Evolutionary conservation across 371 early-diverging fungal genomes (phyloP).

Genomic region (Funneliformis caledonium): DNA sequence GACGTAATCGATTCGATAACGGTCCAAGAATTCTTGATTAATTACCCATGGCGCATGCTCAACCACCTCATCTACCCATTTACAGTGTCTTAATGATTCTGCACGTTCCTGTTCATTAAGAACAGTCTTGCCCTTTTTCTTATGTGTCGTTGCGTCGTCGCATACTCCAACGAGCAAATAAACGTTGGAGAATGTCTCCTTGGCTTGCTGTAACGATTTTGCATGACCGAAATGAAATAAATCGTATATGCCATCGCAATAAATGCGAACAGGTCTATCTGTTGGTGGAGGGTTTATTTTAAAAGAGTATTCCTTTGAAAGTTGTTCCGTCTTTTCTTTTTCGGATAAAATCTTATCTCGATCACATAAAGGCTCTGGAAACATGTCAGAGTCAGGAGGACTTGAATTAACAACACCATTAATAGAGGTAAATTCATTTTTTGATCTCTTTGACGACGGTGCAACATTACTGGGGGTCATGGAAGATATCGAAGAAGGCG

Average conservation of each 20-base stretch:
- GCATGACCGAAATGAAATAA: conserved; percentile 96
- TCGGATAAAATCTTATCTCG: neutral
- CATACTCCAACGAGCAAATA: conserved; percentile 91
- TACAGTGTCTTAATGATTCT: conserved; percentile 92
- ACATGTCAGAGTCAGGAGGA: neutral
- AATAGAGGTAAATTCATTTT: neutral
- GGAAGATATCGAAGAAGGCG: neutral
- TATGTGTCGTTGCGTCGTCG: conserved; percentile 82
- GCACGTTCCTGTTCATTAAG: conserved; percentile 87
- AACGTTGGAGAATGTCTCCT: conserved; percentile 87
- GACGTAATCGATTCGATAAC: conserved; percentile 95
- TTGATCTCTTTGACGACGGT: neutral
- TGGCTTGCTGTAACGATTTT: conserved; percentile 91
- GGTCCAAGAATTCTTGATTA: conserved; percentile 84
- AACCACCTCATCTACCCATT: conserved; percentile 96
- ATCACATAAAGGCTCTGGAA: neutral
- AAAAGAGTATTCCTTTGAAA: conserved; percentile 41
- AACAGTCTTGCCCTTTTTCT: conserved; percentile 92
- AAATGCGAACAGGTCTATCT: conserved; percentile 82
- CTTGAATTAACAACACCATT: neutral
- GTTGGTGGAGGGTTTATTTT: conserved; percentile 64
- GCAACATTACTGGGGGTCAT: neutral
- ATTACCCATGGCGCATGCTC: conserved; percentile 91
- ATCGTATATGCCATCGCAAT: conserved; percentile 95
- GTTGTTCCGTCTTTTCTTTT: neutral